These are phyloP conservation scores for Triticum dicoccoides DNA, from an alignment of 176 grass and related monocot species.

Conservation along the genomic window DNA sequence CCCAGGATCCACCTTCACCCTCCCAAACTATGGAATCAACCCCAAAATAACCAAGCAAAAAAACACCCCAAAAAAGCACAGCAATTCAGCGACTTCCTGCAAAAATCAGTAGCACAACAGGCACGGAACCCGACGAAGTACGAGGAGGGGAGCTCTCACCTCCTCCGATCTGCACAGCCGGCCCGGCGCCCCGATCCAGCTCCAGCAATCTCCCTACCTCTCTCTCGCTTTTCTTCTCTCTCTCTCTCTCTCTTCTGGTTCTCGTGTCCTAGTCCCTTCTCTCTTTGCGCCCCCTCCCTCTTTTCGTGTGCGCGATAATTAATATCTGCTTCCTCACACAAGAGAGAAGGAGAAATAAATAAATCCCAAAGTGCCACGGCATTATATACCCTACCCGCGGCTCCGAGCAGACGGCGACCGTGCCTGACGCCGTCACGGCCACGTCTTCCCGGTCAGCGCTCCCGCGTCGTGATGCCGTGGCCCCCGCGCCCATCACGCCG, in stretches of 20 bases:
- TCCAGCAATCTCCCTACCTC: not conserved
- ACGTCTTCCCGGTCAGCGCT: constrained; percentile 35
- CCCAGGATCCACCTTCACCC: not conserved
- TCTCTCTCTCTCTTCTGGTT: constrained; percentile 16
- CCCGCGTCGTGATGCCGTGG: constrained; percentile 32
- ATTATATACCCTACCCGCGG: constrained; percentile 24
- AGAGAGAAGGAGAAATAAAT: not conserved
- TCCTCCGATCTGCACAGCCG: constrained; percentile 40
- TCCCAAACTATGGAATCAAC: not conserved
- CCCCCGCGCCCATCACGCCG: not conserved
- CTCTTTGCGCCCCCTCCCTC: not conserved
- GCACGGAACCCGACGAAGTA: not conserved
- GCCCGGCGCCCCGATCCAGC: constrained; percentile 9
- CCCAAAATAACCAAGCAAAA: not conserved
- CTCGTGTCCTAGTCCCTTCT: constrained; percentile 41
- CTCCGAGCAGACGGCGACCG: constrained; percentile 12
- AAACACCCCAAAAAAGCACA: not conserved
- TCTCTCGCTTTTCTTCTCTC: constrained; percentile 24
- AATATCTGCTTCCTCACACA: not conserved
- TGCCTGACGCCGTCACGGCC: constrained; percentile 42
- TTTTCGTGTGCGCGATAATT: constrained; percentile 36
- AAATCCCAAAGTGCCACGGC: not conserved
- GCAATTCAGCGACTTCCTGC: not conserved
- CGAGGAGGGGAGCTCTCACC: constrained; percentile 35
- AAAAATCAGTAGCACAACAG: not conserved